Conservation (phyloP, 106 monocot species). For the Apostasia ramifera region DNA sequence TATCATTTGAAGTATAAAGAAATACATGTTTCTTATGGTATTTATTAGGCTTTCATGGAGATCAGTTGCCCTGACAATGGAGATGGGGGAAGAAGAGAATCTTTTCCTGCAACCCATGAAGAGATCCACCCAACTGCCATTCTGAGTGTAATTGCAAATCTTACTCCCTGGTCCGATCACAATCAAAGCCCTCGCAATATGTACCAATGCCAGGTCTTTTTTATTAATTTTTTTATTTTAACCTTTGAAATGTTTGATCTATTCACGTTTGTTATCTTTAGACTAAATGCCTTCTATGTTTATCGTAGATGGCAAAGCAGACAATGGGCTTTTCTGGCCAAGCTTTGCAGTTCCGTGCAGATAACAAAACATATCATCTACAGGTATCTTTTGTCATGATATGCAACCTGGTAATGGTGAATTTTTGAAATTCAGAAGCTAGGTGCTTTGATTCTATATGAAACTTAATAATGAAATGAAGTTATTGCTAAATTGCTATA, state of each 20-base stretch:
- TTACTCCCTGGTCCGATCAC: conserved; percentile 98
- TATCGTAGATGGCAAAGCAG: conserved; percentile 90
- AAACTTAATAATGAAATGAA: too few species aligned
- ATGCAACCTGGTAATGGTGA: background rate
- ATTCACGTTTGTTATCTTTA: background rate
- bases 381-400: conserved; percentile 44
- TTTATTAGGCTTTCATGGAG: conserved; percentile 83
- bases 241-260: background rate
- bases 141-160: conserved; percentile 96
- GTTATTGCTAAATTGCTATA: background rate
- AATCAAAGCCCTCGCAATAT: conserved; percentile 98
- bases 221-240: background rate
- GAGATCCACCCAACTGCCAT: conserved; percentile 93
- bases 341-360: conserved; percentile 64
- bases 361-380: conserved; percentile 89
- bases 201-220: conserved; percentile 94
- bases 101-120: conserved; percentile 92
- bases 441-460: too few species aligned
- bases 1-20: background rate
- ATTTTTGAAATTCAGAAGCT: too few species aligned
- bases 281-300: background rate
- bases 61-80: conserved; percentile 93
- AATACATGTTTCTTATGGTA: background rate
- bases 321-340: conserved; percentile 86
- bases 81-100: conserved; percentile 81